Percentiles rank a stretch among this genome's conserved stretches.
Conservation (phyloP, 1,139 yeast genomes). For the Kurtzmaniella quercitrusa region DNA sequence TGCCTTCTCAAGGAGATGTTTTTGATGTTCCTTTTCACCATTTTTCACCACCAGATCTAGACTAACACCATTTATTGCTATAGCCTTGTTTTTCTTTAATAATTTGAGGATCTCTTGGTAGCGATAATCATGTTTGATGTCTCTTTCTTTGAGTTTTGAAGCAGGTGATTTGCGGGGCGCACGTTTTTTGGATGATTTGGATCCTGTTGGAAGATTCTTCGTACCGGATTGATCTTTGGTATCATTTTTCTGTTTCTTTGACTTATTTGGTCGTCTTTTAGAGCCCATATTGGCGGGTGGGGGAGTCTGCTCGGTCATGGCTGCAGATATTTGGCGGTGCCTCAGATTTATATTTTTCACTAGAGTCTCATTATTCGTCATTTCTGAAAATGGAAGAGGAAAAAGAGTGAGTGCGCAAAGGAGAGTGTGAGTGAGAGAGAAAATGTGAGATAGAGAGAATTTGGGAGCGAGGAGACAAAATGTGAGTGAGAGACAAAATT, state of each 20-base stretch:
- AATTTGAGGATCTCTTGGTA: constrained; percentile 26
- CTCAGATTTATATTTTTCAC: background rate
- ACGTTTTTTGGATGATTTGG: background rate
- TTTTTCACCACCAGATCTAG: constrained; percentile 17
- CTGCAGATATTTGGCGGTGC: background rate
- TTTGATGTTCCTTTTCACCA: constrained; percentile 8
- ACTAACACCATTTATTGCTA: constrained; percentile 32
- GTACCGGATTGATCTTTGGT: background rate
- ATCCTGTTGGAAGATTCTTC: background rate
- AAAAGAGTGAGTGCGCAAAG: background rate
- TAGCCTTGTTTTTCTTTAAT: constrained; percentile 23
- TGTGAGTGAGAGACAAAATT: too few relatives aligned
- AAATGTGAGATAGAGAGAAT: background rate
- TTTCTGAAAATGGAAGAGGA: background rate
- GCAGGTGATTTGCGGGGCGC: background rate
- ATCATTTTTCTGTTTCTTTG: background rate
- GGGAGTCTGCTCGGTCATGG: background rate
- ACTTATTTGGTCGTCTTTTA: background rate
- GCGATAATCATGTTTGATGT: constrained; percentile 13
- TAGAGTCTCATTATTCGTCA: background rate
- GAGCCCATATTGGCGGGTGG: background rate
- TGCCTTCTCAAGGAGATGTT: background rate
- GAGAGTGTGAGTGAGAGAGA: background rate
- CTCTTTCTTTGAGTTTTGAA: constrained; percentile 6
- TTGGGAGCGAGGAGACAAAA: too few relatives aligned